These are phyloP conservation scores for Epichloe festucae DNA, from an alignment of 2,329 filamentous ascomycete species.

Conservation along the genomic window DNA sequence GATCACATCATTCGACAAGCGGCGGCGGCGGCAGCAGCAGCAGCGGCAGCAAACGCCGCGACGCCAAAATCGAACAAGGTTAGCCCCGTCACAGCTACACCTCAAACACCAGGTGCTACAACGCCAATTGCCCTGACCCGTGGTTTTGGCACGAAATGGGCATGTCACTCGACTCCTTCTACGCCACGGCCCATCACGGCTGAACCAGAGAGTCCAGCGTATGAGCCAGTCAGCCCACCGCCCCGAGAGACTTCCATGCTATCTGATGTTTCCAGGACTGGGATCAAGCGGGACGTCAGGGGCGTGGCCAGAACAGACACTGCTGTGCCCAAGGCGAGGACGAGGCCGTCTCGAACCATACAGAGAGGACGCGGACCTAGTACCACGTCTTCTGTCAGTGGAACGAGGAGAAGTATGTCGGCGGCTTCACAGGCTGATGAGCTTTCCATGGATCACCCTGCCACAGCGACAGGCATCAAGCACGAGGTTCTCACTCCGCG, in stretches of 20 bases:
- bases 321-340: conserved; percentile 18
- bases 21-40: conserved; percentile 9
- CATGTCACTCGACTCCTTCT: conserved; percentile 40
- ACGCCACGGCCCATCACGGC: conserved; percentile 33
- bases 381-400: conserved; percentile 21
- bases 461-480: conserved; percentile 36
- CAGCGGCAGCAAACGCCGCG: conserved; percentile 10
- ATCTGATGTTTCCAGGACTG: conserved; percentile 17
- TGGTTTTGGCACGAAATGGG: conserved; percentile 46
- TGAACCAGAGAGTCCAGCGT: conserved; percentile 37
- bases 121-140: conserved; percentile 17
- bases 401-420: conserved; percentile 31
- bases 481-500: conserved; percentile 44
- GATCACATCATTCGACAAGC: conserved; percentile 29
- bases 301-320: conserved; percentile 13
- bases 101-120: conserved; percentile 22
- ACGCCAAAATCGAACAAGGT: conserved; percentile 18
- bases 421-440: conserved; percentile 35
- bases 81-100: conserved; percentile 18
- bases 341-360: conserved; percentile 23
- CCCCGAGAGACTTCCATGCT: conserved; percentile 24
- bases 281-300: conserved; percentile 20
- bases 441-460: conserved; percentile 29
- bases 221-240: conserved; percentile 47
- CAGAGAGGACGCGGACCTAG: conserved; percentile 23